A percentile compares a stretch with the other conserved stretches of the same genome.
Conservation (phyloP, 441 rosid species). For the Corymbia citriodora region DNA sequence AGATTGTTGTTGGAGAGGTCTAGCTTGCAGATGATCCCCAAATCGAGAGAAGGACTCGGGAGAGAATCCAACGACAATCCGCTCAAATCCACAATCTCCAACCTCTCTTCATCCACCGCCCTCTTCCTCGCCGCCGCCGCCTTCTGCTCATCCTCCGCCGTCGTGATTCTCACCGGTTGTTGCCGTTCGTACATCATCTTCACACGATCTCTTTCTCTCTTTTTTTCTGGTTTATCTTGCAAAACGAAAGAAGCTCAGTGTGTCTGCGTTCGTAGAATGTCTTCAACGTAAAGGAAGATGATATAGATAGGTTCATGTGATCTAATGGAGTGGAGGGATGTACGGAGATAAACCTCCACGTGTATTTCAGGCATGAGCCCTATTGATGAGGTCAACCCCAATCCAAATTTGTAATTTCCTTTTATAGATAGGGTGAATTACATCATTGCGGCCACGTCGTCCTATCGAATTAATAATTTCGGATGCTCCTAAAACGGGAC, state of each 20-base stretch:
- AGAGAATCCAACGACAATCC: conserved; percentile 59
- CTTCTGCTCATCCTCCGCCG: not conserved
- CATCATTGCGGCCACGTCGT: not conserved
- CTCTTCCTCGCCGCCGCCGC: not conserved
- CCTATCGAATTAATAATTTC: not conserved
- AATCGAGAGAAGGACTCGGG: conserved; percentile 51
- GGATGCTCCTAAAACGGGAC: not conserved
- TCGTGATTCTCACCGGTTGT: not conserved
- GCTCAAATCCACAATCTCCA: conserved; percentile 55
- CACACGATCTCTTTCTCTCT: not conserved
- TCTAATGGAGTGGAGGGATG: not conserved
- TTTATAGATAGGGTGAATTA: not conserved
- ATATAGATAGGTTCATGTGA: not conserved
- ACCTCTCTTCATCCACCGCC: conserved; percentile 29
- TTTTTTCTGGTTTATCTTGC: not conserved
- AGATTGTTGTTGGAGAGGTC: conserved; percentile 86
- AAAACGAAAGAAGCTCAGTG: not conserved
- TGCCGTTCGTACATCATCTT: conserved; percentile 29
- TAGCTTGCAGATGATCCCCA: conserved; percentile 56
- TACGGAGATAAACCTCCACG: not conserved
- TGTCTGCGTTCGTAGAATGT: not conserved
- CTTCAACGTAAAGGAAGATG: not conserved
- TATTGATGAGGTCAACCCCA: not conserved
- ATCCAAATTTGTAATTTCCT: not conserved
- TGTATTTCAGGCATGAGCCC: not conserved